Evolutionary conservation across 495 filamentous ascomycete genomes (phyloP).

Genomic region (Penicillium samsonianum): DNA sequence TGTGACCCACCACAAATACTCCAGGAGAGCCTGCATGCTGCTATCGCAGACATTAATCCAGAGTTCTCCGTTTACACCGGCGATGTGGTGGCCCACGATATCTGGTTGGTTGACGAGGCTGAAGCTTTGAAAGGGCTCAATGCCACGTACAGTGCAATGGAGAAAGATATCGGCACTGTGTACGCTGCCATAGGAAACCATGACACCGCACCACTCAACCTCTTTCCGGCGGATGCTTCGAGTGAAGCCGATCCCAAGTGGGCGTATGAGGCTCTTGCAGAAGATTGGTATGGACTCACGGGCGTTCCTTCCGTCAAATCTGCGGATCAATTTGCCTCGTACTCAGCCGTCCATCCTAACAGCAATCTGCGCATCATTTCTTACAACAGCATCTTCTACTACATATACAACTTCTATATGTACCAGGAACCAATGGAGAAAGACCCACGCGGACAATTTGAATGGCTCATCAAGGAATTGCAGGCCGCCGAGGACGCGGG

Average conservation of each 20-base stretch:
- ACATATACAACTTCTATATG: constrained; percentile 55
- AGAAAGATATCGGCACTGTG: constrained; percentile 38
- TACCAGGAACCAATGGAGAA: constrained; percentile 51
- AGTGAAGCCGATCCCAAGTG: constrained; percentile 44
- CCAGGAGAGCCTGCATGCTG: constrained; percentile 55
- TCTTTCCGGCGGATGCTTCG: constrained; percentile 45
- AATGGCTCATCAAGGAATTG: constrained; percentile 53
- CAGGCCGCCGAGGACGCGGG: constrained; percentile 50
- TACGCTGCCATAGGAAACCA: constrained; percentile 58
- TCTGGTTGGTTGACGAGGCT: constrained; percentile 32
- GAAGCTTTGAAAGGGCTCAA: constrained; percentile 46
- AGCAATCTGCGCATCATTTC: constrained; percentile 56
- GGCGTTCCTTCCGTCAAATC: constrained; percentile 34
- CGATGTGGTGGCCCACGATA: constrained; percentile 33
- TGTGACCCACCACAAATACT: constrained; percentile 54
- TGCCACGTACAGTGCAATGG: constrained; percentile 41
- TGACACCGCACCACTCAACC: constrained; percentile 53
- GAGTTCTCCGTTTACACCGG: constrained; percentile 36
- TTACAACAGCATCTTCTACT: constrained; percentile 60
- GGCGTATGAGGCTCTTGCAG: constrained; percentile 52
- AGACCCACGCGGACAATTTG: constrained; percentile 50
- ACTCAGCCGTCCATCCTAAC: constrained; percentile 45
- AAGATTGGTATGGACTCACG: constrained; percentile 50
- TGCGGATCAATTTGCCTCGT: constrained; percentile 48
- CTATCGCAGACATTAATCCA: constrained; percentile 37